Percentiles rank a stretch among this genome's conserved stretches.
These are phyloP conservation scores for Apophysomyces sp. DNA, from an alignment of 371 early-diverging fungal species.

Conservation along the genomic window DNA sequence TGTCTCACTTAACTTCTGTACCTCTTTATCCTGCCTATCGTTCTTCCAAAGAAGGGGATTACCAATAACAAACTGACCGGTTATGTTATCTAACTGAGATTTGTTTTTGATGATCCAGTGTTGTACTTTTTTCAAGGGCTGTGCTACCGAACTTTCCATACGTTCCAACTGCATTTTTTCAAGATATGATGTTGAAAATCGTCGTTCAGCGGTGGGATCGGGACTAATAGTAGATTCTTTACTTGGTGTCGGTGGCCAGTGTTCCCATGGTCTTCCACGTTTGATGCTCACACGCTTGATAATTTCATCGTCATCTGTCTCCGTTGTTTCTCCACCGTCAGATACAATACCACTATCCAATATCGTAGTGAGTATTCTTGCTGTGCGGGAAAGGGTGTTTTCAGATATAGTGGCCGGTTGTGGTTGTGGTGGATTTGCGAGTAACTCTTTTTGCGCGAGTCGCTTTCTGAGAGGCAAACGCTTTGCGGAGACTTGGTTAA, in stretches of 20 bases:
- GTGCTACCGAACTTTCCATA: background rate
- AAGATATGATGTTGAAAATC: background rate
- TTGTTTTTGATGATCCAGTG: conserved; percentile 23
- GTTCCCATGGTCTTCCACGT: conserved; percentile 6
- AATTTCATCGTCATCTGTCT: conserved; percentile 14
- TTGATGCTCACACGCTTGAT: background rate
- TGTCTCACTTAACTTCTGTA: conserved; percentile 5
- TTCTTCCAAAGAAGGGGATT: conserved; percentile 16
- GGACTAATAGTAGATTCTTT: background rate
- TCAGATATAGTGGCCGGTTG: background rate
- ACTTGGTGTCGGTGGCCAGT: background rate
- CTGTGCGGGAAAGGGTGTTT: conserved; percentile 9
- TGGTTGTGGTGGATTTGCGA: background rate
- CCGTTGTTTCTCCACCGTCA: conserved; percentile 13
- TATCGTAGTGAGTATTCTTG: background rate
- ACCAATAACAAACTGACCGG: conserved; percentile 10
- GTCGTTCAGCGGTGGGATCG: background rate
- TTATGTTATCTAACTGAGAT: conserved; percentile 5
- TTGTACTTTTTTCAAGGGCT: conserved; percentile 29
- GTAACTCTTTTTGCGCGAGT: conserved; percentile 14
- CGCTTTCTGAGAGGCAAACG: conserved; percentile 32
- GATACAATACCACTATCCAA: background rate
- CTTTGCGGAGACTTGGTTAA: conserved; percentile 5
- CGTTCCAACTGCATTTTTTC: background rate
- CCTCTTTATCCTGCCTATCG: conserved; percentile 6